phyloP scores from a whole-genome alignment of 2,329 filamentous ascomycete genomes.

The Rhytidhysteron rufulum region DNA sequence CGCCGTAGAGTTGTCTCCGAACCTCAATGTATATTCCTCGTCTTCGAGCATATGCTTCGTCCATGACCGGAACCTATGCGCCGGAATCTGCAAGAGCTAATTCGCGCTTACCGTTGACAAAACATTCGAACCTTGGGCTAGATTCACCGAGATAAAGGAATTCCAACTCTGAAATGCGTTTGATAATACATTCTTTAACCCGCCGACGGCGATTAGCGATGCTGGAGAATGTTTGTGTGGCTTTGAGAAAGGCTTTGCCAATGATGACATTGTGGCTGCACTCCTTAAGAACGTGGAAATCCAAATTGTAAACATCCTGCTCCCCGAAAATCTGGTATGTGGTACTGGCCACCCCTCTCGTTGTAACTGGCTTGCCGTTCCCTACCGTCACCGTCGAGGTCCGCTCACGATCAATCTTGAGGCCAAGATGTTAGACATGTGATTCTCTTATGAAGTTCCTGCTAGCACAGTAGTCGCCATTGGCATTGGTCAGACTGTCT shows the following conservation, averaged over 20 bases:
- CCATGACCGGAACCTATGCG: no score
- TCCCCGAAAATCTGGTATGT: slow-evolving; percentile 7
- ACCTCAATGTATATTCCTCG: no score
- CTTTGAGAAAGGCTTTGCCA: slow-evolving; percentile 8
- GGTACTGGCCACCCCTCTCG: slow-evolving; percentile 3
- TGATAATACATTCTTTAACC: slow-evolving; percentile 3
- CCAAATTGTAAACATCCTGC: neutral
- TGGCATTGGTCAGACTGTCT: no score
- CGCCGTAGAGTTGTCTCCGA: no score
- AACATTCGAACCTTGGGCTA: no score
- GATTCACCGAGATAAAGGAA: no score
- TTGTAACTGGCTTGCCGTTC: slow-evolving; percentile 5
- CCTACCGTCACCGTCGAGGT: slow-evolving; percentile 3
- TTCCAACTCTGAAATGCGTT: slow-evolving; percentile 3
- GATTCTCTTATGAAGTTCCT: no score
- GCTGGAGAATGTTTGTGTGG: slow-evolving; percentile 8
- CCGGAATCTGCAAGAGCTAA: no score
- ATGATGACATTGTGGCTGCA: slow-evolving; percentile 12
- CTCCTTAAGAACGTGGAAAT: slow-evolving; percentile 8
- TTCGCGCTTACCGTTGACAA: no score
- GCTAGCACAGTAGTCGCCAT: no score
- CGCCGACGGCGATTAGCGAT: slow-evolving; percentile 4
- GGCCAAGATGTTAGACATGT: no score
- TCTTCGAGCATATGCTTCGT: no score
- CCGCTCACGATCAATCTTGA: slow-evolving; percentile 2